Evolutionary conservation across 2,329 filamentous ascomycete genomes (phyloP).

Genomic region (Colletotrichum kahawae): DNA sequence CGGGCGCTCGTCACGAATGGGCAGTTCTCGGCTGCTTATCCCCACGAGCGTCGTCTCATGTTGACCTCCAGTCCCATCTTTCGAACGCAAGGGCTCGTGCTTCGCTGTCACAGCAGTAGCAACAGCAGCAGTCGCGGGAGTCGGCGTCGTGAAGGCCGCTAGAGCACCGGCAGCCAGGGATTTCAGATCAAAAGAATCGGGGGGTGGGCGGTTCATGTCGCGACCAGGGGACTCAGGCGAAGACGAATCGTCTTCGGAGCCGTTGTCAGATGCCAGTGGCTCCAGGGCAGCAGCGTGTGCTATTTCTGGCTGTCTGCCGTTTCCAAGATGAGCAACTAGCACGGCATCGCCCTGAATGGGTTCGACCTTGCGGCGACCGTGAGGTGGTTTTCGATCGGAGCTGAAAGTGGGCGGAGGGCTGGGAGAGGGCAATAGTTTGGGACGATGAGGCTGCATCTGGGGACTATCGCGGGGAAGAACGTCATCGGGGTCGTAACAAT

Average conservation of each 20-base stretch:
- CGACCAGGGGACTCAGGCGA: slow-evolving; percentile 15
- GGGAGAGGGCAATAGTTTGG: slow-evolving; percentile 38
- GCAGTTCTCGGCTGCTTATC: slow-evolving; percentile 33
- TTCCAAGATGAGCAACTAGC: slow-evolving; percentile 68
- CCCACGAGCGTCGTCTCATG: not conserved
- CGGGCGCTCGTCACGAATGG: slow-evolving; percentile 36
- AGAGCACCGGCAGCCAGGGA: slow-evolving; percentile 36
- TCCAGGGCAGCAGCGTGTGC: slow-evolving; percentile 59
- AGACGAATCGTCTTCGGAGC: slow-evolving; percentile 18
- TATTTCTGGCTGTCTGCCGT: slow-evolving; percentile 69
- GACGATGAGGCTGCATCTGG: slow-evolving; percentile 28
- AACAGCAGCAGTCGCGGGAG: slow-evolving; percentile 18
- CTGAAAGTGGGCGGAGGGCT: slow-evolving; percentile 49
- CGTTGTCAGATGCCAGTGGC: slow-evolving; percentile 47
- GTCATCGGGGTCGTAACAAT: slow-evolving; percentile 51
- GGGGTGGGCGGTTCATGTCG: not conserved
- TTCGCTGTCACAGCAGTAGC: slow-evolving; percentile 19
- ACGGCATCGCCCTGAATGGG: slow-evolving; percentile 69
- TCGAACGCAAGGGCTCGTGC: not conserved
- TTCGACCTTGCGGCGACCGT: slow-evolving; percentile 58
- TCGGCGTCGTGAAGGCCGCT: slow-evolving; percentile 27
- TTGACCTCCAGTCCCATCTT: not conserved
- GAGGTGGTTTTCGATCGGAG: slow-evolving; percentile 51
- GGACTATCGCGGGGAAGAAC: slow-evolving; percentile 46
- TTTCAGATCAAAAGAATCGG: slow-evolving; percentile 30